Conservation (phyloP, 805 yeast species). For the Schwanniomyces occidentalis region DNA sequence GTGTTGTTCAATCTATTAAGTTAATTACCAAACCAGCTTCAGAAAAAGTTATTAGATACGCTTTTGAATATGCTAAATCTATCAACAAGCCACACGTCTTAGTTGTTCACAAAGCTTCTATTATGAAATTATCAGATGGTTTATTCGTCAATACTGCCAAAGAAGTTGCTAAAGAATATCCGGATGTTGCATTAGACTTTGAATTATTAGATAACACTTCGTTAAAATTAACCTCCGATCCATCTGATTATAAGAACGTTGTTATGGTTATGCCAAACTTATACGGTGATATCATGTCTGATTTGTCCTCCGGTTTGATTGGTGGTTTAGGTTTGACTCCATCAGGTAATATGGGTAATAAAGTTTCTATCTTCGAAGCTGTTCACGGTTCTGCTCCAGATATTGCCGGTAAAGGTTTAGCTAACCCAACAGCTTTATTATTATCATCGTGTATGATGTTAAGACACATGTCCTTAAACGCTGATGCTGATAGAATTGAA, state of each 20-base stretch:
- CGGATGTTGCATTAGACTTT: conserved; percentile 77
- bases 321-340: conserved; percentile 99
- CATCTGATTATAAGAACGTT: conserved; percentile 78
- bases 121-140: conserved; percentile 98
- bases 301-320: conserved; percentile 93
- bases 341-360: conserved; percentile 98
- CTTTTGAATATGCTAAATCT: conserved; percentile 92
- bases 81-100: conserved; percentile 84
- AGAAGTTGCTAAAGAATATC: conserved; percentile 88
- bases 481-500: conserved; percentile 83
- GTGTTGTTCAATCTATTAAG: conserved; percentile 97
- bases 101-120: conserved; percentile 97
- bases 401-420: conserved; percentile 97
- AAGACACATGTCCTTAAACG: conserved; percentile 92
- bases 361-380: conserved; percentile 97
- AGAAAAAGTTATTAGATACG: conserved; percentile 94
- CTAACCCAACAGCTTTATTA: conserved; percentile 97
- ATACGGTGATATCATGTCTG: conserved; percentile 99
- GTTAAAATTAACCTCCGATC: conserved; percentile 85
- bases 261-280: conserved; percentile 99
- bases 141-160: conserved; percentile 89
- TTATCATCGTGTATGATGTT: conserved; percentile 98
- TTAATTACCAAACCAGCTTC: conserved; percentile 95
- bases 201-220: conserved; percentile 97
- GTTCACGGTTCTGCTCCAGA: conserved; percentile 99